Evolutionary conservation across 106 monocot species (phyloP), one percentile per base, ranked within the genome.

Genomic region (Dendrobium huoshanense): DNA sequence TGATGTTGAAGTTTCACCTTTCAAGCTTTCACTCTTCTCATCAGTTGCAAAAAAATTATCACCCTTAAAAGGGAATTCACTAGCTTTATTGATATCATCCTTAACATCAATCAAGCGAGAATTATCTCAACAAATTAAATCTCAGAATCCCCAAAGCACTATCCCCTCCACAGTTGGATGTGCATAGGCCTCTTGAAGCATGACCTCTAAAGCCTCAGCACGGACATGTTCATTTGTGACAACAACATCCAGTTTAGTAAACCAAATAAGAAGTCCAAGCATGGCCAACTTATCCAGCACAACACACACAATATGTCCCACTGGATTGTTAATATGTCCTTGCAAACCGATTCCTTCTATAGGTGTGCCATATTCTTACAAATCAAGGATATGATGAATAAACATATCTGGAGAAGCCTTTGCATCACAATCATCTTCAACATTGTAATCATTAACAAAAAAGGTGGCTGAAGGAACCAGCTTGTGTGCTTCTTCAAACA

Each of bases 381-480:
- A 82, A 67, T 88, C 89, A 74, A 91, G 84, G 43, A 99, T 90
- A 20, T 99, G 98, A 10, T 90, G 70, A 37, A 91, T 79, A 77
- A 90, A 95, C 80, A 73, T 88, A 75, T 95, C 98, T 9, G 95
- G 98, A 45, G 92, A 88, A 43, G 95, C 81, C 80, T 85, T 93
- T 1, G 85, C 45, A 82, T 99, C 92, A 37, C 83, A 85, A 18
- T 92, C 91, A 80, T 95, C 97, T 88, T 94, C 92, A 0, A 98
- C 91, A 79, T 98, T 89, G 65, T 98, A 98, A 82, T 95, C 97
- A 55, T 98, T 98, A 65, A 95, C 94, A 78, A 92, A 98, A 44
- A 98, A 91, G 22, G 76, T 78, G 5, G 92, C 85, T 11, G 86
- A 89, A 80, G 94, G 94, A 84, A 92, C 94, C 11, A 92, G 79